These are phyloP conservation scores for Blastocystis sp. DNA, from an alignment of 352 stramenopile species.

Conservation along the genomic window DNA sequence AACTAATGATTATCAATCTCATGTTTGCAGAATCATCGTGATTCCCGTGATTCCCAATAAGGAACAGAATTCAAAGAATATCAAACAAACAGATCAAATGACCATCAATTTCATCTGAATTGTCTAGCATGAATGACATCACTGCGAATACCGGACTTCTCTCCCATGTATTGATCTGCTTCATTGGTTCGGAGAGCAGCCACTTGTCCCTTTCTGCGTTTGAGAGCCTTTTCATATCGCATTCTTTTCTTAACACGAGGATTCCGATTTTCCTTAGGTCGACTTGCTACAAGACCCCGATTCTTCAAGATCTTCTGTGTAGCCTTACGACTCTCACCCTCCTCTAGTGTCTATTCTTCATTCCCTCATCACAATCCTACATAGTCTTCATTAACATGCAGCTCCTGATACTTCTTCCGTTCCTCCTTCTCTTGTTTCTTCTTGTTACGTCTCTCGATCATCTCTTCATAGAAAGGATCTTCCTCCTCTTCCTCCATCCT, in stretches of 20 bases:
- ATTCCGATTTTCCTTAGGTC: slow-evolving; percentile 95
- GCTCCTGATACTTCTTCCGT: slow-evolving; percentile 73
- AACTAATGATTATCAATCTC: background rate
- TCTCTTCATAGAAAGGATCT: slow-evolving; percentile 73
- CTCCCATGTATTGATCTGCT: slow-evolving; percentile 76
- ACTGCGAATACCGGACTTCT: slow-evolving; percentile 80
- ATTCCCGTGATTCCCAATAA: background rate
- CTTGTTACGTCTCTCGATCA: slow-evolving; percentile 68
- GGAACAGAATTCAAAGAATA: background rate
- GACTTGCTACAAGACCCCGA: slow-evolving; percentile 89
- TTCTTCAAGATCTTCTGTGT: slow-evolving; percentile 94
- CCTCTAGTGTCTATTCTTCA: slow-evolving; percentile 69
- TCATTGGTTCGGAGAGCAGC: slow-evolving; percentile 73
- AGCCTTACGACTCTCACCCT: slow-evolving; percentile 80
- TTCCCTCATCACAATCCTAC: slow-evolving; percentile 68
- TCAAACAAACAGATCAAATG: background rate
- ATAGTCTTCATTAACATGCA: slow-evolving; percentile 68
- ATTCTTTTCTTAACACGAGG: slow-evolving; percentile 93
- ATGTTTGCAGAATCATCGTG: background rate
- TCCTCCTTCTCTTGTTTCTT: slow-evolving; percentile 73
- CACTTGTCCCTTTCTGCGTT: slow-evolving; percentile 91
- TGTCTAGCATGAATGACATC: slow-evolving; percentile 70
- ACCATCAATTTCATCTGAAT: background rate
- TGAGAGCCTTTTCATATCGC: slow-evolving; percentile 92
- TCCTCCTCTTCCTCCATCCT: slow-evolving; percentile 67